Conservation (phyloP, 768 basidiomycete genomes). For the Basidioascus undulatus region DNA sequence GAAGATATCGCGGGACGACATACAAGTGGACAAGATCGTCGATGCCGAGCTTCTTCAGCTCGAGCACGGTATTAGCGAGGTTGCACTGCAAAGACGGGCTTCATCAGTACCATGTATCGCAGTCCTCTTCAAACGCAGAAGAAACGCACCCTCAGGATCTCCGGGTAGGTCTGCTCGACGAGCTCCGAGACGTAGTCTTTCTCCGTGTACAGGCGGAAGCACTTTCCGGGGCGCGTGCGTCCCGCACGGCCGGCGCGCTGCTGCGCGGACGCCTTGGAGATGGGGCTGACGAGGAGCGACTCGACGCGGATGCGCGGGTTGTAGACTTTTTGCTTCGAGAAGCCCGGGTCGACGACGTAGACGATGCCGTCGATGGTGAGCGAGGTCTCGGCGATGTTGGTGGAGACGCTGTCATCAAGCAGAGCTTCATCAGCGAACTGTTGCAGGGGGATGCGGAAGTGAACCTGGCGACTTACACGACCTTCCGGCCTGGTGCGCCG, state of each 20-base stretch:
- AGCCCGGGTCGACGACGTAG: constrained; percentile 95
- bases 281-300: constrained; percentile 72
- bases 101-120: too few species aligned
- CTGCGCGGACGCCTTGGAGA: constrained; percentile 88
- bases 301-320: constrained; percentile 94
- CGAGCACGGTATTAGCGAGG: constrained; percentile 74
- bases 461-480: too few species aligned
- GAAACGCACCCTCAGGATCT: constrained; percentile 76
- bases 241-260: constrained; percentile 92
- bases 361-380: constrained; percentile 96
- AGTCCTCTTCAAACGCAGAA: too few species aligned
- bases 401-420: too few species aligned
- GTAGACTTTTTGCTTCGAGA: constrained; percentile 95
- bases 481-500: constrained; percentile 71
- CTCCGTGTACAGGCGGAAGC: constrained; percentile 89
- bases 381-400: constrained; percentile 94
- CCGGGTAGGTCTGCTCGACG: constrained; percentile 91
- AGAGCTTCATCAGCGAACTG: too few species aligned
- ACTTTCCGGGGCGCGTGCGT: constrained; percentile 85
- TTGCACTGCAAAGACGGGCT: too few species aligned
- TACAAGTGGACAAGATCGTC: constrained; percentile 77
- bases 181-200: constrained; percentile 88
- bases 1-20: constrained; percentile 20
- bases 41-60: constrained; percentile 81
- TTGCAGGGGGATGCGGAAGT: too few species aligned